Base-by-base conservation (phyloP, 345 rosid genomes). In the Draba incana region DNA sequence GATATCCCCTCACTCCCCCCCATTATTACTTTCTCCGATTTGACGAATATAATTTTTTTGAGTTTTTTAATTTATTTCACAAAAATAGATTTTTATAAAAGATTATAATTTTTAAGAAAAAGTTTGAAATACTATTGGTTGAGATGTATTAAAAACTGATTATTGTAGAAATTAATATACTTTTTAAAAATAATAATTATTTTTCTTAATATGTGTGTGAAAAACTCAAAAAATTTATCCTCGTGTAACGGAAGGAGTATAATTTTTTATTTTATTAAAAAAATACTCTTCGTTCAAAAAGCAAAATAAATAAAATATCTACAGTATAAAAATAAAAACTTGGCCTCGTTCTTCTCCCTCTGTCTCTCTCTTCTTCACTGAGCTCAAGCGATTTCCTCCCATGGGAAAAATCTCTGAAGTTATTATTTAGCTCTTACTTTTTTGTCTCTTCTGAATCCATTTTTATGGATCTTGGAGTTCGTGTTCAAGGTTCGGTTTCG, bases 401-500 rank as follows among this genome's bases (percentile, higher is more conserved):
- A 78, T 78, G 81, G 79, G 52, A 72, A 72, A 72, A 43, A 75
- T 71, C 77, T 69, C 76, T 13, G 49, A 54, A 65, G 56, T 65
- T 70, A 37, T 68, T 84, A 46, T 59, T 48, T 72, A 84, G 80
- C 47, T 37, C 52, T 23, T 2, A 24, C 66, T 57, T 28, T 77
- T 30, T 69, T 57, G 47, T 57, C 74, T 44, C 66, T 58, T 57
- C 35, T 81, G 28, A 3, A 61, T 67, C 73, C 78, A 67, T 74
- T 74, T 74, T 45, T 41, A 74, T 86, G 92, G 90, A 87, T 81
- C 84, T 85, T 62, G 87, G 82, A 80, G 83, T 66, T 73, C 80
- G 81, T 64, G 74, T 78, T 69, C 69, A 76, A 77, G 88, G 78
- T 37, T 81, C 81, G 45, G 50, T 80, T 33, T 60, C 81, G 60